Evolutionary conservation across 805 yeast genomes (phyloP).

Genomic region (Saturnispora gosingensis): DNA sequence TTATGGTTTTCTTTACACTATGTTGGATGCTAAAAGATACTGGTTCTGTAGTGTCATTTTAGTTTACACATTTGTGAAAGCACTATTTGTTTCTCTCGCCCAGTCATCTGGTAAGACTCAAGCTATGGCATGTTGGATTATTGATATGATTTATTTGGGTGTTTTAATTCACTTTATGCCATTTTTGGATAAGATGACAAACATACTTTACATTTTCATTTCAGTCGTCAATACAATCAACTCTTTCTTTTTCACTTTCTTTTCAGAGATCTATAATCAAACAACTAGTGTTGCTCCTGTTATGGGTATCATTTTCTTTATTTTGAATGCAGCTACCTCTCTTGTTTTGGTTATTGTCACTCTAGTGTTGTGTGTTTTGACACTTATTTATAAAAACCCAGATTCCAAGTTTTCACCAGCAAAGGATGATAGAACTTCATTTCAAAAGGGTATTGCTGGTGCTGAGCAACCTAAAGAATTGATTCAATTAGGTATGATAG

Average conservation of each 20-base stretch:
- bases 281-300: constrained; percentile 69
- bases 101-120: constrained; percentile 79
- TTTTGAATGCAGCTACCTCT: constrained; percentile 83
- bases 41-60: constrained; percentile 73
- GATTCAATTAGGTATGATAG: constrained; percentile 71
- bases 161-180: constrained; percentile 60
- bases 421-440: constrained; percentile 84
- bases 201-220: constrained; percentile 63
- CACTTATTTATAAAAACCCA: constrained; percentile 71
- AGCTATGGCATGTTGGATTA: constrained; percentile 62
- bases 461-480: constrained; percentile 35
- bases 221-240: constrained; percentile 65
- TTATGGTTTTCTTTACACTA: constrained; percentile 83
- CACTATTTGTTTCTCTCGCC: constrained; percentile 65
- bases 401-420: constrained; percentile 85
- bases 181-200: constrained; percentile 75
- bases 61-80: constrained; percentile 53
- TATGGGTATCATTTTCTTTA: constrained; percentile 88
- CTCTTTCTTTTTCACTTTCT: constrained; percentile 78
- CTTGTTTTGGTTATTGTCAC: constrained; percentile 62
- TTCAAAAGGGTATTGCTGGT: constrained; percentile 39
- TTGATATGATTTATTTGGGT: constrained; percentile 63
- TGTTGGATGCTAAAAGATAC: constrained; percentile 72
- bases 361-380: constrained; percentile 53
- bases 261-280: constrained; percentile 76